Conservation (phyloP, 805 yeast genomes). For the Yarrowia sp. region DNA sequence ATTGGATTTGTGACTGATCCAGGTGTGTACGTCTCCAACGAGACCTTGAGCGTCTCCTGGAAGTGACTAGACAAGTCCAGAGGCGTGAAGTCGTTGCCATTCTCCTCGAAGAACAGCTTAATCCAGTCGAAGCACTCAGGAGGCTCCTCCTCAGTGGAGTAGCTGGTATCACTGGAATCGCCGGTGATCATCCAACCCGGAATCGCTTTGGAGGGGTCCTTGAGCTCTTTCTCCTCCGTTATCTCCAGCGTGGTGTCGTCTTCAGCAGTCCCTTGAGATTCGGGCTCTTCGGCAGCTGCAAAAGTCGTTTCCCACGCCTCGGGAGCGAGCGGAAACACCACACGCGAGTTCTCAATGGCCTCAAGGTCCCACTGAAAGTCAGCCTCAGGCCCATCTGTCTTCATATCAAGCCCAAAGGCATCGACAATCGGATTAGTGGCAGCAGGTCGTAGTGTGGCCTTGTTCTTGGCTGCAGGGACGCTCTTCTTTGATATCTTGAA, state of each 20-base stretch:
- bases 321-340: not conserved
- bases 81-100: not conserved
- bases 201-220: not conserved
- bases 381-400: not conserved
- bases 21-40: not conserved
- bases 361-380: not conserved
- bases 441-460: not conserved
- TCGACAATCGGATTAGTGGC: not conserved
- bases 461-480: not conserved
- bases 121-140: not conserved
- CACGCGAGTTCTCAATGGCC: not conserved
- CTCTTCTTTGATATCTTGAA: not conserved
- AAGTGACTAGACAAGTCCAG: not conserved
- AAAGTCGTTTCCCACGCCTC: slow-evolving; percentile 2
- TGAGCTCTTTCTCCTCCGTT: not conserved
- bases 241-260: slow-evolving; percentile 4
- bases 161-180: not conserved
- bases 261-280: not conserved
- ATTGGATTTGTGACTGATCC: not conserved
- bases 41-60: not conserved
- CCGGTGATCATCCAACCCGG: not conserved
- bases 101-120: not conserved
- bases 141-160: not conserved
- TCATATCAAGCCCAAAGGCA: not conserved
- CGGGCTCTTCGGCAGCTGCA: not conserved